Percentiles rank a stretch among this genome's conserved stretches.
These are phyloP conservation scores for Elsinoe necatrix DNA, from an alignment of 2,329 filamentous ascomycete species.

Conservation along the genomic window DNA sequence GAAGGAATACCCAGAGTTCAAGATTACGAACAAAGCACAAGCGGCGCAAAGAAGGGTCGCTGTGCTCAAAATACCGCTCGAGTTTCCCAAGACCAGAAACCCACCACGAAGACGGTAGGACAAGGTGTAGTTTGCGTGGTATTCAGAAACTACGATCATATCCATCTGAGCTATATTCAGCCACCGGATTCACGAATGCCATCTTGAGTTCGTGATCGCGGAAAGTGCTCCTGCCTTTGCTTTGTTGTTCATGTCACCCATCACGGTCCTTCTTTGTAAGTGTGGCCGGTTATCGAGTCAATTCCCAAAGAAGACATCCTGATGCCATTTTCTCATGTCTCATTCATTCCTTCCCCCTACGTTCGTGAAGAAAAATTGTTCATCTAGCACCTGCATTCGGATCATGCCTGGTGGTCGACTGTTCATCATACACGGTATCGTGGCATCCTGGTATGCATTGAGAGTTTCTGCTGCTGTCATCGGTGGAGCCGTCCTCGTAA, in stretches of 20 bases:
- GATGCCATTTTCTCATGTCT: background rate
- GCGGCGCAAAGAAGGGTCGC: conserved; percentile 56
- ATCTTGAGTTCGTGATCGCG: background rate
- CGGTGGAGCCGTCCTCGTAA: background rate
- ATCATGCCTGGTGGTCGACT: background rate
- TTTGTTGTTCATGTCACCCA: background rate
- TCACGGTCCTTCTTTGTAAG: background rate
- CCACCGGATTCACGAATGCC: background rate
- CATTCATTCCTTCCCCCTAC: background rate
- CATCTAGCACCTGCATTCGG: too few relatives aligned
- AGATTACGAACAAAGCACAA: conserved; percentile 52
- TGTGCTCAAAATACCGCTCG: conserved; percentile 65
- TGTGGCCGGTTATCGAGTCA: background rate
- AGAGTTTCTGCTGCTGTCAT: background rate
- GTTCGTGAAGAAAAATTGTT: background rate
- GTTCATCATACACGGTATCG: background rate
- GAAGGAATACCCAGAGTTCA: conserved; percentile 42
- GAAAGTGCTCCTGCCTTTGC: background rate
- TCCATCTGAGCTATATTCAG: too few relatives aligned
- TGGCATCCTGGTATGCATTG: conserved; percentile 8
- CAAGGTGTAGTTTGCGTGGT: too few relatives aligned
- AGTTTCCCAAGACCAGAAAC: conserved; percentile 62
- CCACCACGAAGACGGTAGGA: conserved; percentile 28
- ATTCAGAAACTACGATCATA: too few relatives aligned
- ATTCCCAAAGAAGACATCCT: too few relatives aligned